Conservation (phyloP, 495 filamentous ascomycete species). For the Articulospora tetracladia region DNA sequence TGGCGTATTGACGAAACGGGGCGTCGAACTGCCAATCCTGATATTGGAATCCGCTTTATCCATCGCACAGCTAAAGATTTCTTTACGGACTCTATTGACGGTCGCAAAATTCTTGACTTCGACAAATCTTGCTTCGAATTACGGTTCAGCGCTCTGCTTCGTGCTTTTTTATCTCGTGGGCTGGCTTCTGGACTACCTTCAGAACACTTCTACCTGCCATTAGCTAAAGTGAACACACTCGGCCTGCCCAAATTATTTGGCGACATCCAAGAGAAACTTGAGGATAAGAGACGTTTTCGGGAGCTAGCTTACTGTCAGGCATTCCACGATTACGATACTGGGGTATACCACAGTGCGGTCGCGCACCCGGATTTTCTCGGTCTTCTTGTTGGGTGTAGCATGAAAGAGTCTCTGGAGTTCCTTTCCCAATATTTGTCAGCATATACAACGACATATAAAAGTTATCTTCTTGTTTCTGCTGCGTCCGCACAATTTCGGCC, state of each 20-base stretch:
- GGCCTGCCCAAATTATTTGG: background rate
- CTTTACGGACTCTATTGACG: background rate
- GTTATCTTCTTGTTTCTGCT: background rate
- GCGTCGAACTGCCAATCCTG: background rate
- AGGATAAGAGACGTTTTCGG: background rate
- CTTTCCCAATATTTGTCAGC: too few species aligned
- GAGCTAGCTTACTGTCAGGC: too few species aligned
- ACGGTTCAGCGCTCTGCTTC: background rate
- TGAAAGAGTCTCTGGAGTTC: too few species aligned
- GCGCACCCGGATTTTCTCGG: too few species aligned
- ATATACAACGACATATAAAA: background rate
- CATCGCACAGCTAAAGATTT: background rate
- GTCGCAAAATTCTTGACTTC: background rate
- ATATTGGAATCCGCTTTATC: conserved; percentile 1
- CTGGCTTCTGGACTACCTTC: background rate
- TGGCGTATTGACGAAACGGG: background rate
- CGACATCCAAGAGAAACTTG: background rate
- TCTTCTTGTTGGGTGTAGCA: too few species aligned
- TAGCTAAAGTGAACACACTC: background rate
- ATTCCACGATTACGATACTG: too few species aligned
- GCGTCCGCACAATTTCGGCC: background rate
- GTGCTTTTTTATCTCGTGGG: background rate
- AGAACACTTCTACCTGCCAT: background rate
- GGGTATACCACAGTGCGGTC: too few species aligned
- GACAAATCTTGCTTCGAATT: background rate